A percentile compares a stretch with the other conserved stretches of the same genome.
These are phyloP conservation scores for Cladosporium oxysporum DNA, from an alignment of 2,329 filamentous ascomycete species.

Conservation along the genomic window DNA sequence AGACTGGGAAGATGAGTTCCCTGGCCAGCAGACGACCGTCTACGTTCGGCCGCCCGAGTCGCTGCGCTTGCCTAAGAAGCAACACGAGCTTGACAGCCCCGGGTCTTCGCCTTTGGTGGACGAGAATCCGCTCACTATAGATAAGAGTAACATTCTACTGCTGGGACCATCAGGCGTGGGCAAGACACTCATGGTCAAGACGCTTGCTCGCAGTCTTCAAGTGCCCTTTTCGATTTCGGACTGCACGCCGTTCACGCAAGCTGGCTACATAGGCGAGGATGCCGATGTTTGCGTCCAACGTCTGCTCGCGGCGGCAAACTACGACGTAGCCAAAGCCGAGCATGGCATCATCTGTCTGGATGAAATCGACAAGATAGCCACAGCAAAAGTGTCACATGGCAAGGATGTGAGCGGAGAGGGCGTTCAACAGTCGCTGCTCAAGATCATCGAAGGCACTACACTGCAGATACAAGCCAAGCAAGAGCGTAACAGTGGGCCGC, in stretches of 20 bases:
- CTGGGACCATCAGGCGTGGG: slow-evolving; percentile 92
- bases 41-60: slow-evolving; percentile 27
- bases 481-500: slow-evolving; percentile 53
- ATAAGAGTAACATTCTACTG: slow-evolving; percentile 92
- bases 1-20: slow-evolving; percentile 58
- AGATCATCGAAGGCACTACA: slow-evolving; percentile 94
- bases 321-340: slow-evolving; percentile 80
- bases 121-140: slow-evolving; percentile 68
- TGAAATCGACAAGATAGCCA: slow-evolving; percentile 96
- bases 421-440: slow-evolving; percentile 91
- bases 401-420: slow-evolving; percentile 95
- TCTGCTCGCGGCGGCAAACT: slow-evolving; percentile 85
- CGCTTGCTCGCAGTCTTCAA: slow-evolving; percentile 86
- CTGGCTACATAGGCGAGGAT: slow-evolving; percentile 96
- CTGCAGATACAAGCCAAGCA: slow-evolving; percentile 88
- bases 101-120: slow-evolving; percentile 51
- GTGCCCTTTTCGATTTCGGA: slow-evolving; percentile 95
- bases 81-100: slow-evolving; percentile 25
- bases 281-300: slow-evolving; percentile 94
- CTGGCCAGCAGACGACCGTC: slow-evolving; percentile 60
- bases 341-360: slow-evolving; percentile 93
- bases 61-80: slow-evolving; percentile 23
- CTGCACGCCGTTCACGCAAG: slow-evolving; percentile 93
- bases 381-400: slow-evolving; percentile 80
- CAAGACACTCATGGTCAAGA: slow-evolving; percentile 94